Conservation (phyloP, 352 stramenopile genomes). For the Globisporangium abappressorium region DNA sequence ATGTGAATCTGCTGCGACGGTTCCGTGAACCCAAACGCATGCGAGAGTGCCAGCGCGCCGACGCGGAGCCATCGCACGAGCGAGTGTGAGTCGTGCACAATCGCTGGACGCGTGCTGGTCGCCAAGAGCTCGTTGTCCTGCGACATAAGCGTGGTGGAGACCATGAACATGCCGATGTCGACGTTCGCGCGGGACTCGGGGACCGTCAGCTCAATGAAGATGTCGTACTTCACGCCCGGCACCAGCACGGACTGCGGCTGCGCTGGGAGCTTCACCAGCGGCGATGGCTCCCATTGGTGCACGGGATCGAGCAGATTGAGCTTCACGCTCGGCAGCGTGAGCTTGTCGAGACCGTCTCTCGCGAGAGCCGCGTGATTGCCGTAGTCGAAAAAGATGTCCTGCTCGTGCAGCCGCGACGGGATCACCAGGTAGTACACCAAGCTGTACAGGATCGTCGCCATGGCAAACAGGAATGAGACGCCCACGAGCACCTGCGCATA, state of each 20-base stretch:
- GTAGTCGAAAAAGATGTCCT: constrained; percentile 78
- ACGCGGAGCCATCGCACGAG: constrained; percentile 55
- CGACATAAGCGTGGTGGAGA: constrained; percentile 45
- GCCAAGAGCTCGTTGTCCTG: constrained; percentile 31
- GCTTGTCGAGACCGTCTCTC: not conserved
- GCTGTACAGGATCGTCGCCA: constrained; percentile 61
- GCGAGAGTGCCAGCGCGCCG: constrained; percentile 45
- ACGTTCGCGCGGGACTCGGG: constrained; percentile 58
- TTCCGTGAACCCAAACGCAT: constrained; percentile 53
- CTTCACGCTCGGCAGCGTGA: constrained; percentile 47
- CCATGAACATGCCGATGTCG: constrained; percentile 81
- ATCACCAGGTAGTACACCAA: constrained; percentile 79
- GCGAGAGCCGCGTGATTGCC: constrained; percentile 43
- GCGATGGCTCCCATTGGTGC: constrained; percentile 56
- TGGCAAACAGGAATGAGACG: constrained; percentile 44
- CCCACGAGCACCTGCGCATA: constrained; percentile 28
- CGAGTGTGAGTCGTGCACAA: constrained; percentile 57
- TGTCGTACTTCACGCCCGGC: constrained; percentile 72
- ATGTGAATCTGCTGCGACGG: constrained; percentile 50
- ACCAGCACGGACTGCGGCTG: constrained; percentile 38
- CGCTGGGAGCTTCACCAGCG: constrained; percentile 23
- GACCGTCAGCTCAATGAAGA: constrained; percentile 71
- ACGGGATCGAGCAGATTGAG: constrained; percentile 52
- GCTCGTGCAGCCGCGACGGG: constrained; percentile 70
- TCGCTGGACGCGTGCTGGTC: constrained; percentile 50